A percentile compares a stretch with the other conserved stretches of the same genome.
Conservation (phyloP, 371 early-diverging fungal genomes). For the Enterospora canceri region DNA sequence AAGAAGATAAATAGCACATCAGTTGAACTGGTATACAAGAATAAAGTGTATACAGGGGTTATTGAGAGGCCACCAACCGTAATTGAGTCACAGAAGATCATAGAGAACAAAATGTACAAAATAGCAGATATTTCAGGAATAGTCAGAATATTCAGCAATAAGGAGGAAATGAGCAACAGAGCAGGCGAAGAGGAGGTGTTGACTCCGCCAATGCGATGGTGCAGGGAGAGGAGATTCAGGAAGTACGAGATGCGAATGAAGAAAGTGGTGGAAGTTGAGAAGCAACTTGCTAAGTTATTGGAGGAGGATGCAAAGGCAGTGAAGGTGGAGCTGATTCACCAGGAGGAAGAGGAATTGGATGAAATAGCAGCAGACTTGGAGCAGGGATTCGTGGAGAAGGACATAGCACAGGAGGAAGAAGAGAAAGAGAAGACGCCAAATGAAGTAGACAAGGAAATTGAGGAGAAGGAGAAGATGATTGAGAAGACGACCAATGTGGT, state of each 20-base stretch:
- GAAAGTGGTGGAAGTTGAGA: conserved; percentile 69
- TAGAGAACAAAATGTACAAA: conserved; percentile 81
- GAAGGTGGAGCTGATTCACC: conserved; percentile 54
- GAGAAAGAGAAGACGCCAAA: background rate
- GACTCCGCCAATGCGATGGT: conserved; percentile 72
- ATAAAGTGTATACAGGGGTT: conserved; percentile 24
- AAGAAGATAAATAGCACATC: conserved; percentile 4
- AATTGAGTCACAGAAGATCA: conserved; percentile 80
- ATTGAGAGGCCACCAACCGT: conserved; percentile 82
- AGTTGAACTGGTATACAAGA: conserved; percentile 14
- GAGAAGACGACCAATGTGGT: conserved; percentile 50
- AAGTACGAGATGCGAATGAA: conserved; percentile 61
- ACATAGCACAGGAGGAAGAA: background rate
- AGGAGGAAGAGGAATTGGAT: conserved; percentile 55
- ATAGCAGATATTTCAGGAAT: conserved; percentile 64
- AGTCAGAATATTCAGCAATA: conserved; percentile 39
- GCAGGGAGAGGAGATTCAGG: conserved; percentile 70
- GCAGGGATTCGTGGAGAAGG: conserved; percentile 52
- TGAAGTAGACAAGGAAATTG: conserved; percentile 11
- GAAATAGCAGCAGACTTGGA: conserved; percentile 50
- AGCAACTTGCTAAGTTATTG: conserved; percentile 68
- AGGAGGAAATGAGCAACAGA: conserved; percentile 1
- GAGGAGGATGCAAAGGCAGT: conserved; percentile 68
- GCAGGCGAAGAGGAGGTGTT: conserved; percentile 59
- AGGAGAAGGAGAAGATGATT: conserved; percentile 36